phyloP scores from a whole-genome alignment of 169 alveolate species.

The Perkinsus olseni region DNA sequence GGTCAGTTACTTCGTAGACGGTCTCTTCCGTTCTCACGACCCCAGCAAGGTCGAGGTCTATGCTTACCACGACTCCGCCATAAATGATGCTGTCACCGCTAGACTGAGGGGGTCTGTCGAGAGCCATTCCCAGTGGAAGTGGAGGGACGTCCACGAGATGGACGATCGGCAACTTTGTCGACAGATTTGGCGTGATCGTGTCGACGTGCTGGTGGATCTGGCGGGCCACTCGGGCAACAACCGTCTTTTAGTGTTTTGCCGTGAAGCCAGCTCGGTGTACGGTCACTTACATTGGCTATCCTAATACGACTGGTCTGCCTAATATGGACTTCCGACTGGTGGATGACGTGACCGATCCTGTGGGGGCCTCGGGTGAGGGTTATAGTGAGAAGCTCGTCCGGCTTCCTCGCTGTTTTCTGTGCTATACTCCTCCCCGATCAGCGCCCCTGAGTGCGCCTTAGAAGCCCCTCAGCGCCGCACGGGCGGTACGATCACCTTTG shows the following conservation, averaged over 20 bases:
- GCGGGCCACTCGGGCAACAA: slow-evolving; percentile 69
- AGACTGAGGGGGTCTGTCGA: background rate
- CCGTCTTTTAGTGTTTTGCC: slow-evolving; percentile 56
- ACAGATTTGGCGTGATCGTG: slow-evolving; percentile 43
- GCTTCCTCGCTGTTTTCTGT: slow-evolving; percentile 55
- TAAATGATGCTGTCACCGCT: slow-evolving; percentile 36
- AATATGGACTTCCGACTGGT: slow-evolving; percentile 58
- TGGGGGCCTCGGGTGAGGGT: slow-evolving; percentile 13
- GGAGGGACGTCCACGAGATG: slow-evolving; percentile 45
- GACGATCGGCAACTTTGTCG: slow-evolving; percentile 34
- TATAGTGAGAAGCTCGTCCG: slow-evolving; percentile 47
- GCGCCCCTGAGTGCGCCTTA: slow-evolving; percentile 14
- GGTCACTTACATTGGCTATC: slow-evolving; percentile 61
- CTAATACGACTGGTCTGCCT: slow-evolving; percentile 60
- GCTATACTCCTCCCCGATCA: slow-evolving; percentile 45
- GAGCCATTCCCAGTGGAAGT: background rate
- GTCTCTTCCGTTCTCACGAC: slow-evolving; percentile 28
- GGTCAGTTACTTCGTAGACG: slow-evolving; percentile 37
- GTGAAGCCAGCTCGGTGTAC: slow-evolving; percentile 51
- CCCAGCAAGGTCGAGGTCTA: slow-evolving; percentile 21
- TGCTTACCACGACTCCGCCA: slow-evolving; percentile 29
- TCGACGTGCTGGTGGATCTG: slow-evolving; percentile 60
- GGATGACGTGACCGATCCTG: slow-evolving; percentile 49
- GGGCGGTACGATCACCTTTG: slow-evolving; percentile 55
- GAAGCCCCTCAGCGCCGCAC: slow-evolving; percentile 36